Evolutionary conservation across 345 rosid species (phyloP), one percentile per base, ranked within the genome.

Genomic region (Gossypium turneri): DNA sequence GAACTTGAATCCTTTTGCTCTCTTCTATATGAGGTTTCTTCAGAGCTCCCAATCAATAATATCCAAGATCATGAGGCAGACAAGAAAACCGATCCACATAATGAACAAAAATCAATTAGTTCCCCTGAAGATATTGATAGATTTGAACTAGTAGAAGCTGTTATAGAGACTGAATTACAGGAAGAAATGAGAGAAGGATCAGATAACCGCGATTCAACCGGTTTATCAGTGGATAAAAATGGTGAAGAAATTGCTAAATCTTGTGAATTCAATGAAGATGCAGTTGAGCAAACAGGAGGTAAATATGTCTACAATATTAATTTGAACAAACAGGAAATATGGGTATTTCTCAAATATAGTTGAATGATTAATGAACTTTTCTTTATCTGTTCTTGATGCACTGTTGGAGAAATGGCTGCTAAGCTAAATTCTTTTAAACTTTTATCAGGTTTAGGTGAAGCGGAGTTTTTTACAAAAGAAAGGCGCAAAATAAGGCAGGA

Each of bases 1-100:
- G 94, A 91, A 69, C 85, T 88, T 45, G 97, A 92, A 50, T 87
- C 87, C 57, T 79, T 91, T 29, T 80, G 75, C 80, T 85, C 87
- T 60, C 74, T 92, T 70, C 68, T 90, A 24, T 79, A 77, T 7
- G 96, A 89, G 65, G 66, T 79, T 48, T 60, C 66, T 44, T 81
- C 80, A 43, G 80, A 73, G 67, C 73, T 56, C 74, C 79, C 77
- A 43, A 50, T 71, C 10, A 75, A 69, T 51, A 75, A 67, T 71
- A 75, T 20, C 53, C 9, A 19, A 44, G 72, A 75, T 9, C n/a
- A 7, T 53, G 65, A 61, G 29, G 12, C 67, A 6, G 51, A 64
- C 57, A 13, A 43, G n/a, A 75, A 63, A 45, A 58, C 17, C 47
- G 48, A 24, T 50, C 43, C 10, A 20, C 41, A 2, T n/a, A 12